Evolutionary conservation across 23 red algal species (phyloP).

Genomic region (Gracilaria gracilis): DNA sequence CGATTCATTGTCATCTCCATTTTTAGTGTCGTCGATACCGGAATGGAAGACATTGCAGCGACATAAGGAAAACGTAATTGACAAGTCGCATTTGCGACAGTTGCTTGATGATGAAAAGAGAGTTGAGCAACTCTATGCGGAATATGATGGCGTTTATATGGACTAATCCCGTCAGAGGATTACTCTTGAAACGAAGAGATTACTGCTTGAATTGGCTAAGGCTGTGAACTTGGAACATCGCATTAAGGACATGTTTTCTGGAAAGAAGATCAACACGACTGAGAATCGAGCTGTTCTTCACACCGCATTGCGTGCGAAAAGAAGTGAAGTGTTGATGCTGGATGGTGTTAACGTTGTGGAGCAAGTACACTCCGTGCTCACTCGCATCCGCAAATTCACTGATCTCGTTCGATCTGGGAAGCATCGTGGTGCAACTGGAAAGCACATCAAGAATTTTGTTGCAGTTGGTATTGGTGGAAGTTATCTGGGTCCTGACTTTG

Average conservation of each 20-base stretch:
- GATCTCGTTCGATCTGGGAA: no score
- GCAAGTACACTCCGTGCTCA: no score
- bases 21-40: conserved; percentile 62
- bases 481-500: no score
- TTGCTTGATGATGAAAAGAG: conserved; percentile 69
- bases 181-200: conserved; percentile 72
- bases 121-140: conserved; percentile 43
- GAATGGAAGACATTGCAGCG: conserved; percentile 50
- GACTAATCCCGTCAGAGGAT: conserved; percentile 93
- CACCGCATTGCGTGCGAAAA: conserved; percentile 84
- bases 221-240: conserved; percentile 56
- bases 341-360: conserved; percentile 87
- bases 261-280: conserved; percentile 85
- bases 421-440: no score
- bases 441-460: no score
- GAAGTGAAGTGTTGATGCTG: conserved; percentile 68
- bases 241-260: no score
- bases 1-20: neutral
- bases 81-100: conserved; percentile 69
- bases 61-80: conserved; percentile 57
- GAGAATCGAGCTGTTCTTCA: conserved; percentile 94
- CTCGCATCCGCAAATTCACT: no score
- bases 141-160: conserved; percentile 85
- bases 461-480: no score
- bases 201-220: conserved; percentile 71